phyloP scores from a whole-genome alignment of 2,329 filamentous ascomycete genomes.

The Exophiala sp. region DNA sequence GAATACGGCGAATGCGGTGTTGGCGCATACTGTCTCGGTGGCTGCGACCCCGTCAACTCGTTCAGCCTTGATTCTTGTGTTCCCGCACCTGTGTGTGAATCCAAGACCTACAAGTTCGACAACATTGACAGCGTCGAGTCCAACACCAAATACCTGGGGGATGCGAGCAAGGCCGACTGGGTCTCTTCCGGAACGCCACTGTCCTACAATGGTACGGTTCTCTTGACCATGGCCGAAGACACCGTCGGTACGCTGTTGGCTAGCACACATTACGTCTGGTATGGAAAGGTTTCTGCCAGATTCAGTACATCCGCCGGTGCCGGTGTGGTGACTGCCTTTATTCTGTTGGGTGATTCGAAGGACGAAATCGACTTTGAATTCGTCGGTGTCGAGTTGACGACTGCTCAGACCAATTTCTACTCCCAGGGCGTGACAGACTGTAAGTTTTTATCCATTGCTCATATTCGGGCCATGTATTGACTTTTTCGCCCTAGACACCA shows the following conservation, averaged over 20 bases:
- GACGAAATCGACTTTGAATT: constrained; percentile 99
- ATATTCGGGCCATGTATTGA: constrained; percentile 3
- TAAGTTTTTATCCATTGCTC: constrained; percentile 46
- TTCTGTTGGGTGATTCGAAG: constrained; percentile 89
- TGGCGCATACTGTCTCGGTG: constrained; percentile 90
- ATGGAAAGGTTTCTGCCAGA: constrained; percentile 80
- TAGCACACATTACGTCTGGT: constrained; percentile 88
- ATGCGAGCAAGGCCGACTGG: constrained; percentile 76
- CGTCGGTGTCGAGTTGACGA: constrained; percentile 69
- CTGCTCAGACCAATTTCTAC: constrained; percentile 92
- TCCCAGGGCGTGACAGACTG: constrained; percentile 89
- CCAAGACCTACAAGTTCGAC: constrained; percentile 66
- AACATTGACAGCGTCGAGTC: constrained; percentile 62
- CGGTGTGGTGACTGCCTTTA: constrained; percentile 96
- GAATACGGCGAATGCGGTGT: constrained; percentile 91
- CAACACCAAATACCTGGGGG: constrained; percentile 79
- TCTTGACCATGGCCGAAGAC: constrained; percentile 83
- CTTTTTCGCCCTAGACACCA: constrained; percentile 54
- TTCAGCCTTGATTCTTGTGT: constrained; percentile 77
- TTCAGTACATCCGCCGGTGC: constrained; percentile 77
- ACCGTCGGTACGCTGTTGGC: constrained; percentile 84
- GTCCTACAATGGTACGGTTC: constrained; percentile 57
- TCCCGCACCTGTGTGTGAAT: constrained; percentile 74
- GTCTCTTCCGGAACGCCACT: constrained; percentile 74
- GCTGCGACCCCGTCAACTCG: constrained; percentile 84